Base-by-base conservation (phyloP, 1,284 basidiomycete species). In the Ustilago bromivora region DNA sequence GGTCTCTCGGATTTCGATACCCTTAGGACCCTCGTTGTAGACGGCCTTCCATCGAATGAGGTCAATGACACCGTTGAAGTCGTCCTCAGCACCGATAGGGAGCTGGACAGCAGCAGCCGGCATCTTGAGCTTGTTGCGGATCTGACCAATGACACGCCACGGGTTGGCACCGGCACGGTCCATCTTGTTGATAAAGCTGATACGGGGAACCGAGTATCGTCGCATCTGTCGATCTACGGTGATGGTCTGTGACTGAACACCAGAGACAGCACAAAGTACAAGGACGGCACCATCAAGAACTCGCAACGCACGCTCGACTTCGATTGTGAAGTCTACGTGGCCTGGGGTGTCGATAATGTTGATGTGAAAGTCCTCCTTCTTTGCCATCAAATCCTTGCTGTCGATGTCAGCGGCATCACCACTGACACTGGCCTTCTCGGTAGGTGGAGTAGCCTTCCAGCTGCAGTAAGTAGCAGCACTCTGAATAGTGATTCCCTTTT, bases 181-280 rank as follows among this genome's bases (percentile, higher is more conserved):
- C 97, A 99, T 99, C 88, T 99, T 99, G 89, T 99, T 99, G 86
- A 99, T 92, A 86, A 99, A 99, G 0, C 95, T 96, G 71, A 99
- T 90, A 61, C 97, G 90, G 66, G 97, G 97, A 70, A 99, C 95
- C 92, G 86, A 77, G 79, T 99, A 99, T 49, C 97, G 91, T 79
- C 94, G 90, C 97, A 99, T 99, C 89, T 99, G 97, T 76, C 97
- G 90, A 88, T 99, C 97, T 58, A 99, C 97, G 10, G 97, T 99
- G 58, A 96, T 99, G 1, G 97, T 99, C 90, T 99, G 97, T 88
- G 93, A 92, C 88, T 95, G 95, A 23, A 99, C 97, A 80, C 97
- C 97, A 63, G 94, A 92, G 53, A 98, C 96, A 31, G 97, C 95
- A 88, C 97, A 99, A 41, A 99, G 89, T 31, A 99, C 97, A 79